Percentiles rank a stretch among this genome's conserved stretches.
Evolutionary conservation across 148 eudicot species (phyloP).

Genomic region (Mesembryanthemum crystallinum): DNA sequence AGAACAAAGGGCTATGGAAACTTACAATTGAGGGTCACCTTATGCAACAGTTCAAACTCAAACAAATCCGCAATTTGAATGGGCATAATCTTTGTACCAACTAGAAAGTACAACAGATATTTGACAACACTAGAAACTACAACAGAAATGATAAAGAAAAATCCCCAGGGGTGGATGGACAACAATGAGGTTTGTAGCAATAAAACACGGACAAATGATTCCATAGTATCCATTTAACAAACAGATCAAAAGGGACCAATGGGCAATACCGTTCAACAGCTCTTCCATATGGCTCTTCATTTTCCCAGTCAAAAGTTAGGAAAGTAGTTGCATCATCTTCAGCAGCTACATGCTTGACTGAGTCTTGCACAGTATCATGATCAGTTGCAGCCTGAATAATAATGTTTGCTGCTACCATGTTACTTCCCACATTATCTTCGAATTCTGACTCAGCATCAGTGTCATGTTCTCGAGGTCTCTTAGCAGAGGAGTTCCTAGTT

Average conservation of each 20-base stretch:
- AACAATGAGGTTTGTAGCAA: neutral
- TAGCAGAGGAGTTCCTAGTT: conserved; percentile 46
- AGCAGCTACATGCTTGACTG: conserved; percentile 44
- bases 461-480: conserved; percentile 75
- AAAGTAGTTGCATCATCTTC: conserved; percentile 55
- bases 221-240: neutral
- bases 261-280: conserved; percentile 77
- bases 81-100: neutral
- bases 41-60: neutral
- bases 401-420: conserved; percentile 36
- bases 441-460: conserved; percentile 75
- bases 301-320: conserved; percentile 94
- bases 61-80: neutral
- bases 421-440: conserved; percentile 56
- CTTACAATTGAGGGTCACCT: neutral
- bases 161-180: neutral
- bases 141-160: neutral
- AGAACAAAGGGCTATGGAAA: too few species aligned
- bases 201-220: neutral
- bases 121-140: neutral
- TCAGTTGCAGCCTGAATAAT: conserved; percentile 36
- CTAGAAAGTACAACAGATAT: neutral
- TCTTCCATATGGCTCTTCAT: conserved; percentile 87
- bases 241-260: conserved; percentile 1
- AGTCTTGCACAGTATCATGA: conserved; percentile 50